phyloP scores from a whole-genome alignment of 805 yeast genomes.

The Priceomyces haplophilus region DNA sequence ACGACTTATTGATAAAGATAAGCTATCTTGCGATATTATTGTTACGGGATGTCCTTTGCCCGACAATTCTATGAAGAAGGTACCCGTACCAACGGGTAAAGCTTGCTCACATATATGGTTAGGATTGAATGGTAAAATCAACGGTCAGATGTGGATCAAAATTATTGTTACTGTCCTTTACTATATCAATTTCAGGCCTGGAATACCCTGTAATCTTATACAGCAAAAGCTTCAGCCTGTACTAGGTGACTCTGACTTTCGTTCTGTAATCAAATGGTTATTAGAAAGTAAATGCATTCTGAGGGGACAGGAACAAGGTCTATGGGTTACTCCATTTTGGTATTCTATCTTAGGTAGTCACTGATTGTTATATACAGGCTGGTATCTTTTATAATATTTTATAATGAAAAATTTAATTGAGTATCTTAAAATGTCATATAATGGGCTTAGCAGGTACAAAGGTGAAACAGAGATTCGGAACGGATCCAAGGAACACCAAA shows the following conservation, averaged over 20 bases:
- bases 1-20: slow-evolving; percentile 65
- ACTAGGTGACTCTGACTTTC: slow-evolving; percentile 27
- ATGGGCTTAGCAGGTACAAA: slow-evolving; percentile 86
- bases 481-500: slow-evolving; percentile 88
- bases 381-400: too few relatives aligned
- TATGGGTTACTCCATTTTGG: slow-evolving; percentile 48
- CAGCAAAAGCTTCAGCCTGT: slow-evolving; percentile 27
- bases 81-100: slow-evolving; percentile 54
- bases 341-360: slow-evolving; percentile 34
- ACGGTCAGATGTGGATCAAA: slow-evolving; percentile 57
- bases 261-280: slow-evolving; percentile 39
- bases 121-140: slow-evolving; percentile 59
- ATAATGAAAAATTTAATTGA: neutral
- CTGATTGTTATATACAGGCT: slow-evolving; percentile 1
- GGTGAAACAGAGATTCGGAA: slow-evolving; percentile 79
- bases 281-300: slow-evolving; percentile 34
- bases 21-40: slow-evolving; percentile 62
- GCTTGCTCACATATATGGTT: slow-evolving; percentile 75
- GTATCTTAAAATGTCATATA: neutral
- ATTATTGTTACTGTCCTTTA: slow-evolving; percentile 45
- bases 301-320: slow-evolving; percentile 35
- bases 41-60: slow-evolving; percentile 22
- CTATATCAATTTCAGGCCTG: slow-evolving; percentile 37
- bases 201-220: slow-evolving; percentile 23
- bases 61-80: slow-evolving; percentile 5